Base-by-base conservation (phyloP, 202 grass and related monocot genomes). In the Digitaria exilis region DNA sequence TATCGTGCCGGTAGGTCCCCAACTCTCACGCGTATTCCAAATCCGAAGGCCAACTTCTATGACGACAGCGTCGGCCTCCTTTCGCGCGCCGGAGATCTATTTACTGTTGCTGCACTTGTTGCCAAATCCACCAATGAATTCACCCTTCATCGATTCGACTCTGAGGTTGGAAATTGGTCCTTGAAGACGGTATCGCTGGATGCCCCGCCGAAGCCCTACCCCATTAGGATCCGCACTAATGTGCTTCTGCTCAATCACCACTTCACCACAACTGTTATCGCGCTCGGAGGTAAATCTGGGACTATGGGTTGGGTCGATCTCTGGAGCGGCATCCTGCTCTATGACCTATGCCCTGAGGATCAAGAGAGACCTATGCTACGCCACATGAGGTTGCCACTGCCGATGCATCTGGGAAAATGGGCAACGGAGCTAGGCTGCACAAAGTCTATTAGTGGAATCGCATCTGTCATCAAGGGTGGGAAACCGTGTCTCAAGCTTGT, bases 251-350 rank as follows among this genome's bases (percentile, higher is more conserved):
- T 75, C 72, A 56, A 57, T 11, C 19, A 39, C 50, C 71, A 75
- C 2, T 24, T 75, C 12, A 56, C 72, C 31, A 41, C 72, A 5
- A 75, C 72, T 14, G 32, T 58, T 0, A 41, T 75, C 72, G 39
- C 51, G 31, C 50, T 75, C n/a, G 72, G 72, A 1, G 72, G 72
- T 3, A 3, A 39, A 39, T 39, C 72, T 8, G 72, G 72, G 32
- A 57, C 72, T 51, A 24, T 75, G 12, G 72, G 72, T 4, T 75
- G 72, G 67, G 72, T 58, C 12, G 72, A 75, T 75, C 72, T 75
- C 51, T 58, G 51, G 51, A 75, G 72, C 32, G 32, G 72, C 51
- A 42, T 75, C 51, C 72, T 58, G 32, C 32, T 58, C 12, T 57
- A 26, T 7, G 72, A 75, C 72, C 11, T 75, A 7, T 7, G 35